Evolutionary conservation across 331 rosid species (phyloP), one percentile per base, ranked within the genome.

Genomic region (Quercus lobata): DNA sequence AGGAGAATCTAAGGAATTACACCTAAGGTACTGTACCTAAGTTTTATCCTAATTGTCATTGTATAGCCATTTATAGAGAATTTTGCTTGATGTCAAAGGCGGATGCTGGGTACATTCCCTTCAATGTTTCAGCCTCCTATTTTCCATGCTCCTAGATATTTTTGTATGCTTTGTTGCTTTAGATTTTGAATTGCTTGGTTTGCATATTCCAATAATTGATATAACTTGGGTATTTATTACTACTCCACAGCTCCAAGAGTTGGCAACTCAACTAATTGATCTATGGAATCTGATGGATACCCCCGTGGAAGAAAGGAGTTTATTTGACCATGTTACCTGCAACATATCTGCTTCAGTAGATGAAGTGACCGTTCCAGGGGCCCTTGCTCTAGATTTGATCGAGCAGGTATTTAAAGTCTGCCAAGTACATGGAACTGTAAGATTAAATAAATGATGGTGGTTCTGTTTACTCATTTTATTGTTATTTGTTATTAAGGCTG

Each of bases 251-350:
- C 98, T 94, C 76, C 98, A 94, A 91, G 94, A 94, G 76, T 82
- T 90, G 41, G 97, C 97, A 69, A 81, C 97, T 79, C 98, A 92
- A 75, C 80, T 92, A 29, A 82, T 88, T 83, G 94, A 92, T 89
- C 88, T 94, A 21, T 94, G 98, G 98, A 92, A 94, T 89, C 90
- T 94, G 84, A 94, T 94, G 98, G 97, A 94, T 83, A 94, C 98
- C 49, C 90, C 91, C 65, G 80, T 78, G 3, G 97, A 92, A 76
- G 98, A 94, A 86, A 89, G 97, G 88, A 87, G 80, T 53, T 88
- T 89, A 29, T 94, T 92, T 83, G 98, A 94, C 63, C 98, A 94
- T 84, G 97, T 94, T 74, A 94, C 98, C 14, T 92, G 97, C 79
- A 92, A 94, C 73, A 92, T 91, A 60, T 94, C 97, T 25, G 97